phyloP scores from a whole-genome alignment of 805 yeast genomes.

The Schwanniomyces vanrijiae region DNA sequence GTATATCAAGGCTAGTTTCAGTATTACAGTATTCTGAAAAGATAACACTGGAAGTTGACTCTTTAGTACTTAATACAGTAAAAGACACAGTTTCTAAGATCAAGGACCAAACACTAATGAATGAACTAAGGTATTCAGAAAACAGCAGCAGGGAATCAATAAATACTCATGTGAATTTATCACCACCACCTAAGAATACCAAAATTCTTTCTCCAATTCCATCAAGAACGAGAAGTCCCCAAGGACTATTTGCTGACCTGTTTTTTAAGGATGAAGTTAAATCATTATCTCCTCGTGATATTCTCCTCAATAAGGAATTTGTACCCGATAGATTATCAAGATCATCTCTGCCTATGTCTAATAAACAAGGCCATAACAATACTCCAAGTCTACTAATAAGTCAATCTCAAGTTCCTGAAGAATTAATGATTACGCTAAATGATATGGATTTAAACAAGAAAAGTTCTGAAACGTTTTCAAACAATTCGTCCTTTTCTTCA shows the following conservation, averaged over 20 bases:
- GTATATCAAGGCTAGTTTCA: slow-evolving; percentile 69
- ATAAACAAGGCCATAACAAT: neutral
- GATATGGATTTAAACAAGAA: slow-evolving; percentile 26
- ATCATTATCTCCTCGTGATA: slow-evolving; percentile 49
- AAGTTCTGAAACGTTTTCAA: slow-evolving; percentile 17
- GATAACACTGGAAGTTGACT: slow-evolving; percentile 77
- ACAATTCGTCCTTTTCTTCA: slow-evolving; percentile 38
- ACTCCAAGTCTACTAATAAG: neutral
- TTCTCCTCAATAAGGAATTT: slow-evolving; percentile 18
- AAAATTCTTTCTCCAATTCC: slow-evolving; percentile 36
- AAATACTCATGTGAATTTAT: slow-evolving; percentile 11
- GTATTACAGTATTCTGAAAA: slow-evolving; percentile 72
- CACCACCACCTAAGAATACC: slow-evolving; percentile 4
- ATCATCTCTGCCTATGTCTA: slow-evolving; percentile 3
- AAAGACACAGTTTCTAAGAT: slow-evolving; percentile 60
- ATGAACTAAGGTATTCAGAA: slow-evolving; percentile 17
- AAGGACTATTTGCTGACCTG: slow-evolving; percentile 12
- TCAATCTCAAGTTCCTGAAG: slow-evolving; percentile 13
- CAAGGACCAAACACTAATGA: slow-evolving; percentile 31
- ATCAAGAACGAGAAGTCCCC: slow-evolving; percentile 29
- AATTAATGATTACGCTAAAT: slow-evolving; percentile 23
- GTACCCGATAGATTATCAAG: slow-evolving; percentile 12
- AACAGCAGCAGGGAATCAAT: slow-evolving; percentile 14
- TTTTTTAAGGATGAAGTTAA: slow-evolving; percentile 11
- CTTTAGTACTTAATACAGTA: slow-evolving; percentile 61